Evolutionary conservation across 108 stramenopile species (phyloP), one percentile per base, ranked within the genome.

Genomic region (Schizochytrium sp.): DNA sequence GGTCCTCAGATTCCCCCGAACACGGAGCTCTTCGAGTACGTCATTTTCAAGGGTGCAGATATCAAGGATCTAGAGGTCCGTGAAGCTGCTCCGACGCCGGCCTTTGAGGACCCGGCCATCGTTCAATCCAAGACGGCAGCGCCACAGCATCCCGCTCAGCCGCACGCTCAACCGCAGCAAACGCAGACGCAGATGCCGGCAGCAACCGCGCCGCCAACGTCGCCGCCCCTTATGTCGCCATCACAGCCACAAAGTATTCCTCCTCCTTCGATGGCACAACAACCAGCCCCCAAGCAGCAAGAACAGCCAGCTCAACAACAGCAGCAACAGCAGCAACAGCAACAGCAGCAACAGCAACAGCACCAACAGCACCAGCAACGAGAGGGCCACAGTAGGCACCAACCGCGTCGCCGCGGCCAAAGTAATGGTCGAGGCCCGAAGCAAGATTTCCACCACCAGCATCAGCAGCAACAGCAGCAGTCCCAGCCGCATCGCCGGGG

Each of bases 1-100:
- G 93, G 92, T 16, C 91, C 93, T 5, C 97, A 95, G 89, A 95
- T 98, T 51, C 96, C 95, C 57, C 92, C 95, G 25, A 92, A 94
- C 29, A 96, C 96, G 63, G 89, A 91, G 5, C 90, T 97, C 28
- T 96, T 96, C 90, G 93, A 96, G 55, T 96, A 95, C 91, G 92
- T 98, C 57, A 88, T 97, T 43, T 98, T 98, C 93, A 91, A 96
- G 60, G 98, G 97, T 48, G 93, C 93, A 72, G 97, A 97, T 89
- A 98, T 98, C 71, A 98, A 98, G 89, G 98, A 98, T 87, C 93
- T 98, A 87, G 97, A 98, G 90, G 98, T 98, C 5, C 97, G 97
- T 89, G 98, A 98, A 83, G 83, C 87, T 8, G 71, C 57, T 10
- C 60, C 53, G n/a, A 14, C 76, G 45, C 25, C 23, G 34, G 47